A percentile compares a stretch with the other conserved stretches of the same genome.
These are phyloP conservation scores for Rugonectria rugulosa DNA, from an alignment of 2,329 filamentous ascomycete genomes.

Conservation along the genomic window DNA sequence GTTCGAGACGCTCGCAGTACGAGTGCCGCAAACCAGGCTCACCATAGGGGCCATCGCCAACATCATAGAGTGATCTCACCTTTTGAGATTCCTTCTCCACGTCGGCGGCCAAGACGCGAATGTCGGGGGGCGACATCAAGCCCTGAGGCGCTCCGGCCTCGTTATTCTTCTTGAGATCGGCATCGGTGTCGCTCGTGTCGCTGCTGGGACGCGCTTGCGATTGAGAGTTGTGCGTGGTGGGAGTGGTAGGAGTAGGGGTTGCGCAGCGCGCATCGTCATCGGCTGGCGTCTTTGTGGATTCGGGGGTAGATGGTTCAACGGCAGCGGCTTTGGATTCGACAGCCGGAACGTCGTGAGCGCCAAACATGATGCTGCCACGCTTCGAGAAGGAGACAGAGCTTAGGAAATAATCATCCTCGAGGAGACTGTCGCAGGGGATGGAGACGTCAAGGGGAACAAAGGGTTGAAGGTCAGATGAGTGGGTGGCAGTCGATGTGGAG, in stretches of 20 bases:
- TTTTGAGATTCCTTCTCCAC: constrained; percentile 71
- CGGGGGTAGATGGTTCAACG: constrained; percentile 1
- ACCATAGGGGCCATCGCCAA: constrained; percentile 60
- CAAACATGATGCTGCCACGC: constrained; percentile 69
- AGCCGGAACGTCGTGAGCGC: constrained; percentile 49
- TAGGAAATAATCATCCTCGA: constrained; percentile 67
- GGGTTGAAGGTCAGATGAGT: constrained; percentile 40
- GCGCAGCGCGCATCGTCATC: constrained; percentile 29
- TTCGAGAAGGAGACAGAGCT: constrained; percentile 67
- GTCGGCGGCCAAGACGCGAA: constrained; percentile 62
- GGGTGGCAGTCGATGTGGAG: constrained; percentile 36
- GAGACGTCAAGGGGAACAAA: constrained; percentile 62
- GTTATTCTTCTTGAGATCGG: constrained; percentile 19
- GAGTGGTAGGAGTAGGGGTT: constrained; percentile 31
- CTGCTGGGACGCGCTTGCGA: constrained; percentile 33
- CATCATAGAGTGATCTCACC: constrained; percentile 72
- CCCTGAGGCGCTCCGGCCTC: constrained; percentile 24
- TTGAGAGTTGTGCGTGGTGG: constrained; percentile 34
- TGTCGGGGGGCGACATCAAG: constrained; percentile 51
- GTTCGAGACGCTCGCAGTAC: constrained; percentile 57
- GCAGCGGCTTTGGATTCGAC: constrained; percentile 31
- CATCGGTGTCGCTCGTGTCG: constrained; percentile 35
- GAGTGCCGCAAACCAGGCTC: constrained; percentile 59
- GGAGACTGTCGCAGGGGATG: constrained; percentile 63
- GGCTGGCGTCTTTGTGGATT: constrained; percentile 4